Evolutionary conservation across 2,329 filamentous ascomycete genomes (phyloP), one percentile per base, ranked within the genome.

Genomic region (Venturia carpophila): DNA sequence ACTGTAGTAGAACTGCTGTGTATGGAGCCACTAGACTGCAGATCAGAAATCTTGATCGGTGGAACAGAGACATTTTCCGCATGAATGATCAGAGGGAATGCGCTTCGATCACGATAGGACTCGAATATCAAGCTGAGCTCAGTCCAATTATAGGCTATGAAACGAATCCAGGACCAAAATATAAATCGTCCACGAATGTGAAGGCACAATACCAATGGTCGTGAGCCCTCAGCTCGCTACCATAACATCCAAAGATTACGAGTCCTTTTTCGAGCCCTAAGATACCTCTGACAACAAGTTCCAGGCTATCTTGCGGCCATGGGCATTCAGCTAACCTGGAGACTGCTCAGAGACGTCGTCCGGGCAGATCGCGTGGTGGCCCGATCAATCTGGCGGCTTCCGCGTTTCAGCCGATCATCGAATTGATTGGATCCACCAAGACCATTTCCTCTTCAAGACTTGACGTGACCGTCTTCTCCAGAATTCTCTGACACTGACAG

Each of bases 361-460:
- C 27, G 27, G 27, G 30, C 52, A 17, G 52, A 56, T 37, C 52
- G 30, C 52, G 52, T n/a, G 52, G 30, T 37, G 52, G 52, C 15
- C 30, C 52, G 52, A 30, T 56, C 27, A 56, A 56, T 56, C 30
- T 56, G 52, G 27, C 52, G 52, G 27, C 52, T 30, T 56, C 52
- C 52, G 52, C 52, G 52, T 58, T 58, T 58, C 52, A 58, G 30
- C 52, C 30, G 52, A 37, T 37, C 52, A 58, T 58, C 27, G 30
- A 34, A 58, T 58, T 58, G 30, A 58, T 58, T 58, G 30, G 52
- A 58, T 24, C 52, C 30, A 58, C 52, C 52, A 34, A 30, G 15
- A n/a, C 30, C 19, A 10, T n/a, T 19, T n/a, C 27, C 52, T 56
- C 27, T 56, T 58, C 27, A 37, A 37, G 30, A 9, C 17, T 17